Evolutionary conservation across 768 basidiomycete genomes (phyloP), one percentile per base, ranked within the genome.

Genomic region (Imleria badia): DNA sequence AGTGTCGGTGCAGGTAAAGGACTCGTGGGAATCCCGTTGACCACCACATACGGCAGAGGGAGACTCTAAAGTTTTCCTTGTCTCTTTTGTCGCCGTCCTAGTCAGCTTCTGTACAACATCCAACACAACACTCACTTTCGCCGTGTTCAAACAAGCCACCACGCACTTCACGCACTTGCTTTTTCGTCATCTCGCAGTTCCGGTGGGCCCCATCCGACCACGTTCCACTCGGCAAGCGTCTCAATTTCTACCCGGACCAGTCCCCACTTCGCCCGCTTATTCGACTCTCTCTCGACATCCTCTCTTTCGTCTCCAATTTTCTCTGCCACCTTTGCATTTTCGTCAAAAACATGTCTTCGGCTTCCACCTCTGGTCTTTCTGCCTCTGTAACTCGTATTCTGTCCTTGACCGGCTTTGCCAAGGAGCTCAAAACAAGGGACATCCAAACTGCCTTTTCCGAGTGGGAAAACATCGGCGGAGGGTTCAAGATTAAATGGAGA

Each of bases 401-500:
- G 64, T 87, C 81, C 65, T 77, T 99, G 54, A 85, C 85, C n/a
- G 91, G 94, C 62, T 99, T 99, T 69, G 82, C 91, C 11, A 89
- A 94, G 69, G 89, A 94, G 76, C 84, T 99, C 66, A 99, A 98
- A 78, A 99, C 97, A 48, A 88, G 93, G 71, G 97, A 99, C 73
- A 91, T 99, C 45, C 94, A 98, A 68, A 68, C 79, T 40, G 89
- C 93, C 42, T 97, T 98, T 72, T 78, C 86, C 46, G 93, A 94
- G 42, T 98, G 89, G 82, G 94, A 97, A 65, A 80, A 75, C 55
- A 76, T 86, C 48, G 83, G 78, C 52, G 97, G 96, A 29, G 97
- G 97, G 22, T 97, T 96, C 78, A 94, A 95, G 81, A 95, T 99
- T 70, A 99, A 99, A 72, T 99, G 97, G 97, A 82, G 85, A 64